Conservation (phyloP, 495 filamentous ascomycete species). For the Penicillium ochrochloron region DNA sequence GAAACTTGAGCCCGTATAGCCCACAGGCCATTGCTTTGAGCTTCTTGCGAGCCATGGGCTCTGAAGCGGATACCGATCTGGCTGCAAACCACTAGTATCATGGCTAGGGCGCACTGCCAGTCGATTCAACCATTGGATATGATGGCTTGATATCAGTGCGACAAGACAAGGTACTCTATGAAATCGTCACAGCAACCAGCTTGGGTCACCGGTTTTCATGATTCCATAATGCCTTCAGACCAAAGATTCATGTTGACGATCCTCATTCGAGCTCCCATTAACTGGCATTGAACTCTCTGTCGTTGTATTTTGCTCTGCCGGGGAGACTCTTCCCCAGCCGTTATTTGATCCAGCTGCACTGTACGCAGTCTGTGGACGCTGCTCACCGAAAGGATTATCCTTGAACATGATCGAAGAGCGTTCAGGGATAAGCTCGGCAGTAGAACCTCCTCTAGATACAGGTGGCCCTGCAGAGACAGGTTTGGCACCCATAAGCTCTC, state of each 20-base stretch:
- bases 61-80: no score
- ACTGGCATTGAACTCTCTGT: neutral
- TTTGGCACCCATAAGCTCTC: constrained; percentile 9
- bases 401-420: constrained; percentile 17
- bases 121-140: no score
- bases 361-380: constrained; percentile 9
- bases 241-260: neutral
- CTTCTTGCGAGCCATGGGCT: no score
- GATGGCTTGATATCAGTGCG: no score
- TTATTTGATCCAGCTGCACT: neutral
- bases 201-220: neutral
- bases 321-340: neutral
- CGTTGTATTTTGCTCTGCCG: neutral
- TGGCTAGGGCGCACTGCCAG: no score
- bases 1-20: no score
- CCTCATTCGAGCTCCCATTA: neutral
- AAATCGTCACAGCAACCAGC: neutral
- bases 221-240: neutral
- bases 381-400: constrained; percentile 10
- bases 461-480: neutral
- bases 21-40: no score
- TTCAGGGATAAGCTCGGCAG: constrained; percentile 11
- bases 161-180: no score
- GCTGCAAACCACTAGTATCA: no score
- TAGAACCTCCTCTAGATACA: constrained; percentile 8